phyloP scores from a whole-genome alignment of 2,329 filamentous ascomycete genomes.

The Trichoderma sp. region DNA sequence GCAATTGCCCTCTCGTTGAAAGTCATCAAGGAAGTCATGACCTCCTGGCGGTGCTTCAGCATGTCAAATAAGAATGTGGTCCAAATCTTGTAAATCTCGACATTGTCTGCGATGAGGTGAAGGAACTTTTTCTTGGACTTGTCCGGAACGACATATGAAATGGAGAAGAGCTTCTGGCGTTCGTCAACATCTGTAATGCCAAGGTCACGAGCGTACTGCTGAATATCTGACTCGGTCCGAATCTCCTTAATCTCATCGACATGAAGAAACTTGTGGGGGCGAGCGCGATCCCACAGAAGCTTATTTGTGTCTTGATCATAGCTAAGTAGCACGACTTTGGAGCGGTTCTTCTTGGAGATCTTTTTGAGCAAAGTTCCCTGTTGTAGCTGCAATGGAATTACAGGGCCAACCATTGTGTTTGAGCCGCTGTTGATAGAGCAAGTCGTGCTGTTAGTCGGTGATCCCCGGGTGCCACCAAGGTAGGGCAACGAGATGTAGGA shows the following conservation, averaged over 20 bases:
- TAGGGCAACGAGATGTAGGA: conserved; percentile 39
- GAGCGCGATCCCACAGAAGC: conserved; percentile 81
- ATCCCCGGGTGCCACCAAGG: conserved; percentile 46
- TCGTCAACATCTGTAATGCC: conserved; percentile 63
- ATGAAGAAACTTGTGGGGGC: conserved; percentile 82
- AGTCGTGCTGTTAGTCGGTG: conserved; percentile 50
- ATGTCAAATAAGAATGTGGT: conserved; percentile 81
- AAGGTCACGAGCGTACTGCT: conserved; percentile 86
- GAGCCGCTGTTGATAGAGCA: conserved; percentile 48
- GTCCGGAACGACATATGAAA: conserved; percentile 79
- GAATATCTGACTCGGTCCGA: conserved; percentile 76
- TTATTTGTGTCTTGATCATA: conserved; percentile 83
- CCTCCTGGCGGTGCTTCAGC: conserved; percentile 80
- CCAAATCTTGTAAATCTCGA: conserved; percentile 75
- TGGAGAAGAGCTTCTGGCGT: conserved; percentile 81
- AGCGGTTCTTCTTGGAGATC: conserved; percentile 78
- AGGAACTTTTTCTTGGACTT: conserved; percentile 82
- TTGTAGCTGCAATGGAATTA: conserved; percentile 74
- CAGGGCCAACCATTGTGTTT: conserved; percentile 61
- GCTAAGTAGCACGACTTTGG: conserved; percentile 68
- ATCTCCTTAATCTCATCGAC: conserved; percentile 96
- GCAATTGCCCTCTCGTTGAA: conserved; percentile 81
- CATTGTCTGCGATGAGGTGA: conserved; percentile 79
- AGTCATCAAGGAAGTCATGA: conserved; percentile 86
- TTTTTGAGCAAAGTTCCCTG: conserved; percentile 79